Conservation (phyloP, 345 rosid species). For the Corchorus olitorius region DNA sequence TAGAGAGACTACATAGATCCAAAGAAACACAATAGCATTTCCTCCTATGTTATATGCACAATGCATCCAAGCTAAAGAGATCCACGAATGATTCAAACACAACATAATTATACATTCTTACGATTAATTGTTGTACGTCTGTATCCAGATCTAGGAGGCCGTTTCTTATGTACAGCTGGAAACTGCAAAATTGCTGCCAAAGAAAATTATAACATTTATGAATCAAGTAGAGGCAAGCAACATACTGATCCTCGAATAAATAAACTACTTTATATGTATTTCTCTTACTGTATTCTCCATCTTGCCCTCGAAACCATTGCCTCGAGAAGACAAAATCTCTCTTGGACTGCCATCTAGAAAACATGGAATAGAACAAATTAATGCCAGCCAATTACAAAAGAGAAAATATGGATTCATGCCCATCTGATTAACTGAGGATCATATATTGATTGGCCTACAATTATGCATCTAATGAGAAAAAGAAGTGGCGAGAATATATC, state of each 20-base stretch:
- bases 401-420: background rate
- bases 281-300: conserved; percentile 93
- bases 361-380: conserved; percentile 30
- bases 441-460: background rate
- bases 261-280: background rate
- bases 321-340: conserved; percentile 95
- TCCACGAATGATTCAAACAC: background rate
- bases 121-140: conserved; percentile 76
- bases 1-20: background rate
- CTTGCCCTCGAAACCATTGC: conserved; percentile 97
- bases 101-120: conserved; percentile 41
- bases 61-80: conserved; percentile 1
- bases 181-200: conserved; percentile 86
- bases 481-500: background rate
- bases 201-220: background rate
- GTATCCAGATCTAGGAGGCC: conserved; percentile 81
- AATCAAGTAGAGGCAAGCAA: conserved; percentile 29
- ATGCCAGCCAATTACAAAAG: conserved; percentile 1
- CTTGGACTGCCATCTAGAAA: conserved; percentile 84
- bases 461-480: background rate
- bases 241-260: conserved; percentile 11
- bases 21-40: background rate
- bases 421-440: conserved; percentile 5
- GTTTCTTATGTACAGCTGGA: conserved; percentile 78
- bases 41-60: background rate